These are phyloP conservation scores for Gracilaria vermiculophylla DNA, from an alignment of 23 red algal species.

Conservation along the genomic window DNA sequence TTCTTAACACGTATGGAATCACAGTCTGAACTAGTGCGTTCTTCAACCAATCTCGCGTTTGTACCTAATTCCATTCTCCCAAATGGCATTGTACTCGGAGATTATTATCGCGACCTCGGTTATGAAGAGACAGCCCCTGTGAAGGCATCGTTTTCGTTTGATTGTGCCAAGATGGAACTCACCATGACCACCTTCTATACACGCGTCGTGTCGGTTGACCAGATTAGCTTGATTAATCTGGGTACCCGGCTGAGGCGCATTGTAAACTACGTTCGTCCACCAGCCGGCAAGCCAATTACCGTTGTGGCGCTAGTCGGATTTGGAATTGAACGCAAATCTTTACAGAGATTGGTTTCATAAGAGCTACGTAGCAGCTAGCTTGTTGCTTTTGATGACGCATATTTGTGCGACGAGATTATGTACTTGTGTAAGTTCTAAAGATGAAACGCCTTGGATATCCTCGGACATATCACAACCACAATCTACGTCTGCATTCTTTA, in stretches of 20 bases:
- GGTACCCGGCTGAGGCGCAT: constrained; percentile 51
- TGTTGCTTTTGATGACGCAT: neutral
- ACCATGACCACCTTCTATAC: constrained; percentile 73
- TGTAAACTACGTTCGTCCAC: constrained; percentile 55
- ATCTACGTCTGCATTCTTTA: no score
- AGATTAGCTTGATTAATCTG: constrained; percentile 55
- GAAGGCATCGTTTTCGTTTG: constrained; percentile 56
- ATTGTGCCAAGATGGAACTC: constrained; percentile 31
- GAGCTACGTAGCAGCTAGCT: neutral
- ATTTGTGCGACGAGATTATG: no score
- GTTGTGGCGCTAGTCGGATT: constrained; percentile 50
- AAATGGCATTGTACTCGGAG: constrained; percentile 33
- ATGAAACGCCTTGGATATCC: no score
- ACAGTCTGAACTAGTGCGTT: constrained; percentile 40
- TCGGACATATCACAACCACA: no score
- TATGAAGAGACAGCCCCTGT: constrained; percentile 77
- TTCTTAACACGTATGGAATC: constrained; percentile 73
- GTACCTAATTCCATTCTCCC: constrained; percentile 33
- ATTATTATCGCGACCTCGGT: constrained; percentile 71
- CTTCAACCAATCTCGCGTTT: constrained; percentile 73
- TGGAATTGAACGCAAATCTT: constrained; percentile 57
- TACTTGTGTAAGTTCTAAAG: no score
- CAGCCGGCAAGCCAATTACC: neutral
- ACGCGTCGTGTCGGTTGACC: constrained; percentile 64
- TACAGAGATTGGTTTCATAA: constrained; percentile 8